Percentiles rank a stretch among this genome's conserved stretches.
Conservation (phyloP, 208 protist species). For the Acanthamoeba triangularis region DNA sequence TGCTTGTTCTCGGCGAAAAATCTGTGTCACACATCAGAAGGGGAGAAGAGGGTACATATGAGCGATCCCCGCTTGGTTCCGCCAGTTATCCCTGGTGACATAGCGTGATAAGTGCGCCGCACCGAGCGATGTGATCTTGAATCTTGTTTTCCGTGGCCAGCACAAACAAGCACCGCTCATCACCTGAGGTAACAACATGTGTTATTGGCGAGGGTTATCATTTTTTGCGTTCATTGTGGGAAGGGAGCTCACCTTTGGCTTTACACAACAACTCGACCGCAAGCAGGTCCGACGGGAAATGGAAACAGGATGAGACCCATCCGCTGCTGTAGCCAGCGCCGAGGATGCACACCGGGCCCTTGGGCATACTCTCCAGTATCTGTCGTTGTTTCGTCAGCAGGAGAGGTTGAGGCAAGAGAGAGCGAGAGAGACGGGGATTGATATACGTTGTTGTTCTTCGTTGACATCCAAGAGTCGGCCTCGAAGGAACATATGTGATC, state of each 20-base stretch:
- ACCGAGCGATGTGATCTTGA: neutral
- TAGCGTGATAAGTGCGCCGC: neutral
- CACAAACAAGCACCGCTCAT: conserved; percentile 3
- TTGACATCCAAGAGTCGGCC: neutral
- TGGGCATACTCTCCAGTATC: neutral
- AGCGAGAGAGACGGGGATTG: neutral
- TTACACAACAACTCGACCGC: conserved; percentile 6
- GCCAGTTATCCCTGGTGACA: neutral
- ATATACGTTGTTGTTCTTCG: neutral
- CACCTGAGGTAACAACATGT: neutral
- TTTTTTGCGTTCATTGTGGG: too few species aligned
- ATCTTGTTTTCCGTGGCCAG: neutral
- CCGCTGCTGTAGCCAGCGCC: conserved; percentile 14
- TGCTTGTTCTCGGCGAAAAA: conserved; percentile 51
- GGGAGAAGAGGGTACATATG: neutral
- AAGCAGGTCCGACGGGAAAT: conserved; percentile 5
- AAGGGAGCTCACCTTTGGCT: neutral
- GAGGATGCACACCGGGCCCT: neutral
- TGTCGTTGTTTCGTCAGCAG: neutral
- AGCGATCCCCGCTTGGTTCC: too few species aligned
- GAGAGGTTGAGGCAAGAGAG: too few species aligned
- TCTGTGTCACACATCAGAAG: neutral
- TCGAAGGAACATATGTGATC: conserved; percentile 16
- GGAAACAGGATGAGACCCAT: conserved; percentile 2
- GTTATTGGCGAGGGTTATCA: too few species aligned